phyloP scores from a whole-genome alignment of 176 grass and related monocot genomes.

The Chrysopogon serrulatus region DNA sequence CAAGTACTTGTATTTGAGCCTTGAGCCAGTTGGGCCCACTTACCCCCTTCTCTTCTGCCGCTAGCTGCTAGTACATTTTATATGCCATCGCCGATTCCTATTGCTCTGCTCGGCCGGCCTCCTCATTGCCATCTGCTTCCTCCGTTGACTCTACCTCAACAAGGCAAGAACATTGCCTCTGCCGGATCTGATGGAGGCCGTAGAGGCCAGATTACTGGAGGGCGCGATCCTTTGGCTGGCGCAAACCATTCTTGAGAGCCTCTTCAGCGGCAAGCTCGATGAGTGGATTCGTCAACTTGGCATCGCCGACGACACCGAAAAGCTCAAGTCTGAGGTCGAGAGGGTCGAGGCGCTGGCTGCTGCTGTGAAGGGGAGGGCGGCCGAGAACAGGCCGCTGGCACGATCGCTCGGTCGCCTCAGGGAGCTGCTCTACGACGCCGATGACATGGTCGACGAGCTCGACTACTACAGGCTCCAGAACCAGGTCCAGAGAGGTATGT shows the following conservation, averaged over 20 bases:
- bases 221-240: background rate
- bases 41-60: too few species aligned
- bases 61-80: too few species aligned
- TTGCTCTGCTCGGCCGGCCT: too few species aligned
- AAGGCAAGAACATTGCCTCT: too few species aligned
- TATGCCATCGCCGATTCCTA: too few species aligned
- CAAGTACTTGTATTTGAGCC: too few species aligned
- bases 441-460: constrained; percentile 30
- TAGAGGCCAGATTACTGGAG: too few species aligned
- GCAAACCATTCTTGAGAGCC: background rate
- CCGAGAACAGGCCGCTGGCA: background rate
- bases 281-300: background rate
- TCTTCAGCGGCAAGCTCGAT: background rate
- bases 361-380: background rate
- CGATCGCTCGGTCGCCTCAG: background rate
- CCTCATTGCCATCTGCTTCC: too few species aligned
- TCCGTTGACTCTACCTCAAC: too few species aligned
- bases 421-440: constrained; percentile 34
- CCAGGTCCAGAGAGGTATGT: constrained; percentile 25
- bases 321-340: background rate
- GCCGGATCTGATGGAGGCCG: too few species aligned
- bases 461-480: constrained; percentile 30
- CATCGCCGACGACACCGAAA: background rate
- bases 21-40: too few species aligned
- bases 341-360: background rate